phyloP scores from a whole-genome alignment of 140 eudicot species.

The Oenanthe javanica region DNA sequence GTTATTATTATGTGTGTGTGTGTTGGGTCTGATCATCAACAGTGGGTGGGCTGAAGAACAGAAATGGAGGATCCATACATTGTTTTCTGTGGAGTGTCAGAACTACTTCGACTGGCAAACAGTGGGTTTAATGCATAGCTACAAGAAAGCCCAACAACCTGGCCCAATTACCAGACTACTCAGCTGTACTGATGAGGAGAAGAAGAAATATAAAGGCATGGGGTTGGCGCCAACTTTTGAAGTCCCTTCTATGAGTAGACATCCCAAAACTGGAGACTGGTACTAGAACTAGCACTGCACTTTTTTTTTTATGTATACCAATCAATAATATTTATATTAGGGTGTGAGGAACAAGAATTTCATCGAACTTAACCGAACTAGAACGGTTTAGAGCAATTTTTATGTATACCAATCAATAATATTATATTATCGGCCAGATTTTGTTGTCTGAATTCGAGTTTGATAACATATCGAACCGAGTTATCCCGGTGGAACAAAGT shows the following conservation, averaged over 20 bases:
- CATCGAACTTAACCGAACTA: too few species aligned
- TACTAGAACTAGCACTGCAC: conserved; percentile 6
- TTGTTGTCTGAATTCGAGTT: too few species aligned
- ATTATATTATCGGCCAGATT: too few species aligned
- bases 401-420: too few species aligned
- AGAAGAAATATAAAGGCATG: conserved; percentile 65
- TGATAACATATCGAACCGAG: too few species aligned
- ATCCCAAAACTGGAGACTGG: conserved; percentile 99
- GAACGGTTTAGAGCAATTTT: too few species aligned
- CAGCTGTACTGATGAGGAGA: conserved; percentile 90
- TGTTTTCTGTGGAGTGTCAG: conserved; percentile 94
- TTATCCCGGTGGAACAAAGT: too few species aligned
- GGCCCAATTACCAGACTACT: conserved; percentile 92
- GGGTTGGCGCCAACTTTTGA: conserved; percentile 88
- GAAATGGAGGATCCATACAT: conserved; percentile 82
- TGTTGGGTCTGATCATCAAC: conserved; percentile 19
- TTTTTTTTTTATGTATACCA: not conserved
- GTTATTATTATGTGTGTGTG: not conserved
- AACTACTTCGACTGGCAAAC: conserved; percentile 99
- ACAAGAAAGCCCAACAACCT: conserved; percentile 69
- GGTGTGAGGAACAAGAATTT: too few species aligned
- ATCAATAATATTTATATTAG: too few species aligned
- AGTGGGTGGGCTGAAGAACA: conserved; percentile 29
- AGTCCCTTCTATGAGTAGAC: conserved; percentile 95
- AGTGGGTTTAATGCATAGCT: conserved; percentile 93